These are phyloP conservation scores for Suillus clintonianus DNA, from an alignment of 768 basidiomycete genomes.

Conservation along the genomic window DNA sequence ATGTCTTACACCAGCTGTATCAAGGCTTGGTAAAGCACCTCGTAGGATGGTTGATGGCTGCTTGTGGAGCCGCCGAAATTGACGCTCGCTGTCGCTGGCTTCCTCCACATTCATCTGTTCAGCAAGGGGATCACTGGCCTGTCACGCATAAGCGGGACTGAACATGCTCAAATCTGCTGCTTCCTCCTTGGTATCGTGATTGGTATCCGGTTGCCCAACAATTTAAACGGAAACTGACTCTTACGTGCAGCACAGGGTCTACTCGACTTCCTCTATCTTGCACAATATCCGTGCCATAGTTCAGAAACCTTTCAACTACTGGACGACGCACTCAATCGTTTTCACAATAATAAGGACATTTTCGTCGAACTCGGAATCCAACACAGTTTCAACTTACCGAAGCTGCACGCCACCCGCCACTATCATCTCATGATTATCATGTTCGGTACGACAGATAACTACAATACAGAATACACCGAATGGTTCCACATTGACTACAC, in stretches of 20 bases:
- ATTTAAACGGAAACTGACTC: background rate
- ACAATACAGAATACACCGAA: conserved; percentile 42
- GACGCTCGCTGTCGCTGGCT: background rate
- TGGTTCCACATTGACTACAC: conserved; percentile 41
- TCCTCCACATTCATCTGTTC: background rate
- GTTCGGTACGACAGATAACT: conserved; percentile 41
- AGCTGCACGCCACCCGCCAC: conserved; percentile 40
- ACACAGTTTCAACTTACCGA: conserved; percentile 42
- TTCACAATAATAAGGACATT: conserved; percentile 38
- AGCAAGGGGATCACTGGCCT: background rate
- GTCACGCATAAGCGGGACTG: background rate
- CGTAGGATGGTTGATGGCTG: conserved; percentile 23
- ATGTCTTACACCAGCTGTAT: conserved; percentile 37
- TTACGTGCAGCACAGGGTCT: conserved; percentile 20
- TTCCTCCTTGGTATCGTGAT: background rate
- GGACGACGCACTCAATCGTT: conserved; percentile 28
- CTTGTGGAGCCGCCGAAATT: background rate
- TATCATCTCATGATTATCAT: conserved; percentile 31
- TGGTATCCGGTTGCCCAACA: background rate
- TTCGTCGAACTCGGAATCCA: conserved; percentile 26
- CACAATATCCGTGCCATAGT: conserved; percentile 37
- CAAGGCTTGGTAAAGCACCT: conserved; percentile 39
- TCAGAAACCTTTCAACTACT: conserved; percentile 28
- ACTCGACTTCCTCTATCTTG: conserved; percentile 42
- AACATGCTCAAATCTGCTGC: background rate